Conservation (phyloP, 345 rosid species). For the Populus deltoides region DNA sequence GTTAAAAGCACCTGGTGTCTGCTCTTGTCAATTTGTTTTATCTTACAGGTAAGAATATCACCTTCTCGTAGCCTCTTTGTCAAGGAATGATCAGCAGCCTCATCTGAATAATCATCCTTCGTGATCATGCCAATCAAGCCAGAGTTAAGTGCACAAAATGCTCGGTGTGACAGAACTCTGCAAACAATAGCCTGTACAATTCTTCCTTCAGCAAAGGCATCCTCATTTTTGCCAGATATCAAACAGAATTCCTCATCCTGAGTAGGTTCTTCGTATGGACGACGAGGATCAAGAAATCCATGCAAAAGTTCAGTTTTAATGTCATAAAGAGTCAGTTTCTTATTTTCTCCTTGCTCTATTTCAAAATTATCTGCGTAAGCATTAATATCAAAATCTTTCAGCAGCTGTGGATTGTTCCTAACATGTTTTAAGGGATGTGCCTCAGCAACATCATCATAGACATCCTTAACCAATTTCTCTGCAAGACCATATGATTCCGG, state of each 20-base stretch:
- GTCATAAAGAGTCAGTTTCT: slow-evolving; percentile 4
- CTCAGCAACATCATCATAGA: not conserved
- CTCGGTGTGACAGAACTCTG: slow-evolving; percentile 1
- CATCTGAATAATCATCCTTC: slow-evolving; percentile 15
- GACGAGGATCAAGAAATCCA: slow-evolving; percentile 13
- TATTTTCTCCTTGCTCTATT: not conserved
- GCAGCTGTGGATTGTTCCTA: slow-evolving; percentile 1
- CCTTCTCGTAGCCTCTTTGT: slow-evolving; percentile 9
- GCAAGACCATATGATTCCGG: slow-evolving; percentile 15
- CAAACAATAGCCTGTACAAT: not conserved
- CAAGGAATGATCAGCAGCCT: slow-evolving; percentile 3
- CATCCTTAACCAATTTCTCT: slow-evolving; percentile 2
- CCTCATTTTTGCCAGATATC: slow-evolving; percentile 12
- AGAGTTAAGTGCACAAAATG: slow-evolving; percentile 9
- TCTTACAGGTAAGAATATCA: slow-evolving; percentile 6
- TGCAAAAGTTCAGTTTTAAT: slow-evolving; percentile 3
- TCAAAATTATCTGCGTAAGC: slow-evolving; percentile 6
- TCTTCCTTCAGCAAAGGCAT: slow-evolving; percentile 13
- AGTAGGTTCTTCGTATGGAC: not conserved
- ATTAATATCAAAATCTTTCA: slow-evolving; percentile 3
- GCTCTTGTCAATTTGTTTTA: slow-evolving; percentile 6
- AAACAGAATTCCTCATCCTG: slow-evolving; percentile 13
- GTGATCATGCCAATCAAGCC: slow-evolving; percentile 11
- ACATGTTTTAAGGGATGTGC: not conserved
- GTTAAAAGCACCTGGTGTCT: slow-evolving; percentile 11